Evolutionary conservation across 805 yeast species (phyloP), one percentile per base, ranked within the genome.

Genomic region (Cyberlindnera lachancei): DNA sequence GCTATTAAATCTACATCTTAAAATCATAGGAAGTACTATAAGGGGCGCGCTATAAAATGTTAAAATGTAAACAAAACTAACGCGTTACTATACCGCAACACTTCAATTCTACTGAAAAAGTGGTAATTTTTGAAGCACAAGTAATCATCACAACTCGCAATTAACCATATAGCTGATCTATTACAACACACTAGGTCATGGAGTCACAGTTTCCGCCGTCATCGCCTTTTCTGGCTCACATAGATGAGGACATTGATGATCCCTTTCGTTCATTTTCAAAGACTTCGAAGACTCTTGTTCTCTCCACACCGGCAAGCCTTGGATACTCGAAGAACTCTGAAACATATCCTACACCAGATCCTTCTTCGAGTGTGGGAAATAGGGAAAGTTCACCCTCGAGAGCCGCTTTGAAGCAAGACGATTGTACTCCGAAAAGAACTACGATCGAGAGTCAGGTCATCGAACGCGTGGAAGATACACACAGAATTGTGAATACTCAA

Each of bases 291-390:
- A 31, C 41, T 25, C 36, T 46, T 8, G 39, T 45, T 8, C 39
- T 49, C 17, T 41, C 36, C 29, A 37, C 53, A 4, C 54, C 53
- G 18, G 44, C 47, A 30, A 21, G 38, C 19, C 35, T 33, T 7
- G 25, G 15, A 14, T 15, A 45, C 35, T 12, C 21, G 11, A 56
- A 45, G 27, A 46, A 53, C 20, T 23, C 11, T 6, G 24, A 18
- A 22, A 34, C 38, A 16, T 76, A 75, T 45, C 84, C 85, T 10
- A 79, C 87, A 1, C 90, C 90, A 15, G 71, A 75, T 42, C 87
- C 90, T 1, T 78, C 86, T 1, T 71, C 78, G 1, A 66, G 73
- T 6, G 45, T 61, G 6, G 75, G 73, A 13, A 21, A 17, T 9
- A 34, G 56, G 26, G 27, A 17, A 11, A 60, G 66, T 1, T 60